Percentiles rank a stretch among this genome's conserved stretches.
Conservation (phyloP, 345 rosid genomes). For the Pistacia vera region DNA sequence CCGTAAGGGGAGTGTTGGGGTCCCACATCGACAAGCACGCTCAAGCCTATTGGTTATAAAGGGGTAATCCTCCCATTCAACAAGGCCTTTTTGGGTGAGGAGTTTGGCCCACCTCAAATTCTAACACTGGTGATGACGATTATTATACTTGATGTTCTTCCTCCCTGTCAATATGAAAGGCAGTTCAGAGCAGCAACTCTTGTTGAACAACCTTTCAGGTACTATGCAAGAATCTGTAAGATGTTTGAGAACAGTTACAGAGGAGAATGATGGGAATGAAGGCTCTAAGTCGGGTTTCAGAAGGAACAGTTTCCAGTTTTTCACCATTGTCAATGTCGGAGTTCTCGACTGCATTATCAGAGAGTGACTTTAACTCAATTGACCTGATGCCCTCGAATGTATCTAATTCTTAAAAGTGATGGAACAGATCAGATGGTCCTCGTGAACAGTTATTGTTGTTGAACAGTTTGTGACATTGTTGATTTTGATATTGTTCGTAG, state of each 20-base stretch:
- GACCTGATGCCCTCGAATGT: conserved; percentile 30
- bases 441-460: conserved; percentile 46
- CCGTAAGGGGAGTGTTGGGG: too few relatives aligned
- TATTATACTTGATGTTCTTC: conserved; percentile 80
- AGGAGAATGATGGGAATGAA: conserved; percentile 38
- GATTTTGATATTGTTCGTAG: neutral
- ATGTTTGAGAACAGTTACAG: conserved; percentile 82
- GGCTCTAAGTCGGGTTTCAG: conserved; percentile 29
- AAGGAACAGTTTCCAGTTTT: conserved; percentile 34
- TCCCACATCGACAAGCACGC: too few relatives aligned
- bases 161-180: conserved; percentile 78
- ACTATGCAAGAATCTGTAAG: conserved; percentile 88
- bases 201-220: conserved; percentile 74
- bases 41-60: too few relatives aligned
- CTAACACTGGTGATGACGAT: too few relatives aligned
- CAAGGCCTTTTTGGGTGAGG: too few relatives aligned
- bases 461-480: neutral
- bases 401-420: conserved; percentile 41
- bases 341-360: conserved; percentile 35
- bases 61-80: too few relatives aligned
- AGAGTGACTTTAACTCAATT: conserved; percentile 34
- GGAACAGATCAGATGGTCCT: conserved; percentile 37
- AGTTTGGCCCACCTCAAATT: too few relatives aligned
- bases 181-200: conserved; percentile 76
- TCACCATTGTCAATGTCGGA: conserved; percentile 29